Evolutionary conservation across 2,329 filamentous ascomycete species (phyloP).

Genomic region (Metarhizium guizhouense): DNA sequence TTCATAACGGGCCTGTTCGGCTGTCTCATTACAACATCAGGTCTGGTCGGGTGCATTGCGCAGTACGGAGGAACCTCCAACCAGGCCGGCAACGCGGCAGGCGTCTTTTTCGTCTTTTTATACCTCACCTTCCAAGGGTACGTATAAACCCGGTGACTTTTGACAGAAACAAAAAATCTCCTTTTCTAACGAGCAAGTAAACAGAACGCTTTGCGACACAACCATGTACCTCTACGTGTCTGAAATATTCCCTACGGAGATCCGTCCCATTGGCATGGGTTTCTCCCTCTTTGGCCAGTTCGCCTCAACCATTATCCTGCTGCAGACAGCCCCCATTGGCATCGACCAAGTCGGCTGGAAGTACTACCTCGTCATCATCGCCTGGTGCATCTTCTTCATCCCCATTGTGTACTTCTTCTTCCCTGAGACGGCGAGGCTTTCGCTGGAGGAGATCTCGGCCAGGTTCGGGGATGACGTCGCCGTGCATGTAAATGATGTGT

Average conservation of each 20-base stretch:
- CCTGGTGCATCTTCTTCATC: conserved; percentile 26
- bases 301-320: conserved; percentile 35
- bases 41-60: too few relatives aligned
- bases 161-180: too few relatives aligned
- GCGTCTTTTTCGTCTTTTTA: conserved; percentile 34
- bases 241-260: too few relatives aligned
- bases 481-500: conserved; percentile 33
- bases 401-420: conserved; percentile 23
- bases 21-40: too few relatives aligned
- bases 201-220: too few relatives aligned
- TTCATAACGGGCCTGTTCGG: conserved; percentile 18
- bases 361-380: conserved; percentile 38
- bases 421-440: conserved; percentile 20
- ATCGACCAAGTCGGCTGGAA: conserved; percentile 38
- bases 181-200: too few relatives aligned
- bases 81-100: conserved; percentile 24
- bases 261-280: too few relatives aligned
- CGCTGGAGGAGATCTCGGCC: conserved; percentile 31
- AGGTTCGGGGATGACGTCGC: conserved; percentile 39
- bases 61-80: conserved; percentile 24
- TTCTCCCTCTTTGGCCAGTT: conserved; percentile 36
- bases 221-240: conserved; percentile 6
- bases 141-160: conserved; percentile 16
- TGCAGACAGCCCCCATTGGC: conserved; percentile 29
- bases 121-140: conserved; percentile 36